Base-by-base conservation (phyloP, 176 grass and related monocot species). In the Zea luxurians region DNA sequence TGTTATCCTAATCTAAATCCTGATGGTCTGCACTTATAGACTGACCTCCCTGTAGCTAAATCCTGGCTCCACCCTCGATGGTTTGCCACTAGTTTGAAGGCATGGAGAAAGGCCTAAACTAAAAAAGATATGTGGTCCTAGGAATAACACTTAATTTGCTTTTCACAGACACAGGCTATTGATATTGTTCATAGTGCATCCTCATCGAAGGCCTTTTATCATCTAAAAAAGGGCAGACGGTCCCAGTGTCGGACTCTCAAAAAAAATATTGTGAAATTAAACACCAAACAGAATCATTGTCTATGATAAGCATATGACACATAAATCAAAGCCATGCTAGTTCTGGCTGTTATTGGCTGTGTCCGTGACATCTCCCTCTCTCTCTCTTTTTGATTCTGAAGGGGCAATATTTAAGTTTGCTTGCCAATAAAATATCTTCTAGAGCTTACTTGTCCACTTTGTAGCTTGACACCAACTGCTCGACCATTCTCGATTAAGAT, bases 391-490 rank as follows among this genome's bases (percentile, higher is more conserved):
- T 7, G 4, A 38, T 13, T 43, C 42, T 66, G 47, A 10, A 66
- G 34, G 0, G 20, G 16, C 41, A 68, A 52, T 27, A 48, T 47
- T 75, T 75, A 20, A 52, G 34, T 70, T 64, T 76, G 13, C 68
- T 69, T 84, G 3, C 12, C 35, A 65, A 77, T 49, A 75, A 63
- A 70, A 59, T 81, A 71, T 71, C 35, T 18, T 81, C 15, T 12
- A 1, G 18, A 71, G 44, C 80, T 78, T 92, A 92, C 92, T 54
- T 92, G 89, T 63, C 92, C 92, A 82, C 86, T 85, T 64, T 70
- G 80, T 83, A 95, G 84, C 78, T 94, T 99, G 74, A 99, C 92
- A 75, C 96, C 92, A 70, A 84, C 85, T 53, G 92, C 90, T 80
- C 83, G 80, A 17, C 92, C 92, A 85, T 99, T 95, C 83, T 99